These are phyloP conservation scores for Phytophthora podocarpi DNA, from an alignment of 352 stramenopile genomes.

Conservation along the genomic window DNA sequence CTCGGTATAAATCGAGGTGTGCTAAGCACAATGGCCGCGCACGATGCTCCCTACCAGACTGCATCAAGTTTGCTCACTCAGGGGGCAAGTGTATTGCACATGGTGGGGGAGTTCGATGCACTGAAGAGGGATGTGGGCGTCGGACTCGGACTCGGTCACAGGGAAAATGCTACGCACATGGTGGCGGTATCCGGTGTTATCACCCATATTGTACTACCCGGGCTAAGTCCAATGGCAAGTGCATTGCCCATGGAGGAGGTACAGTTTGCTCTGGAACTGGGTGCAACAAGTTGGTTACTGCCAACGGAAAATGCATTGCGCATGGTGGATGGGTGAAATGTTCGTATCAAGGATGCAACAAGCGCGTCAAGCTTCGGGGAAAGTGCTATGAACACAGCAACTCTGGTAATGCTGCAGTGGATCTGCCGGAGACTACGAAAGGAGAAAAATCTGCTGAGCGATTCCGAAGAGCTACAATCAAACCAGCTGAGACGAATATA, in stretches of 20 bases:
- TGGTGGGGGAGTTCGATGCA: slow-evolving; percentile 10
- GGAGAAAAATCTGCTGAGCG: neutral
- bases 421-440: neutral
- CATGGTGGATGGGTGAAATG: slow-evolving; percentile 13
- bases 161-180: slow-evolving; percentile 16
- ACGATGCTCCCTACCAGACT: slow-evolving; percentile 6
- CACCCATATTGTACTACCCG: slow-evolving; percentile 11
- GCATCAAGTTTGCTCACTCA: slow-evolving; percentile 14
- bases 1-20: slow-evolving; percentile 1
- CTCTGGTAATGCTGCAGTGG: no score
- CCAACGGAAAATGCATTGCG: slow-evolving; percentile 7
- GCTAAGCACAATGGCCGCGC: neutral
- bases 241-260: slow-evolving; percentile 17
- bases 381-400: slow-evolving; percentile 11
- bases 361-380: neutral
- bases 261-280: neutral
- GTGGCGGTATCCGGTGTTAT: slow-evolving; percentile 1
- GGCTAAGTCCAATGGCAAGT: slow-evolving; percentile 12
- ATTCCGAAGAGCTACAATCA: neutral
- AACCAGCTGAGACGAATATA: neutral
- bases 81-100: slow-evolving; percentile 11
- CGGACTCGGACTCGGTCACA: slow-evolving; percentile 4
- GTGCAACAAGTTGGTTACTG: slow-evolving; percentile 13
- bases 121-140: neutral
- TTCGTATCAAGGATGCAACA: slow-evolving; percentile 8